Percentiles rank a stretch among this genome's conserved stretches.
These are phyloP conservation scores for Iberis pinnata DNA, from an alignment of 345 rosid genomes.

Conservation along the genomic window DNA sequence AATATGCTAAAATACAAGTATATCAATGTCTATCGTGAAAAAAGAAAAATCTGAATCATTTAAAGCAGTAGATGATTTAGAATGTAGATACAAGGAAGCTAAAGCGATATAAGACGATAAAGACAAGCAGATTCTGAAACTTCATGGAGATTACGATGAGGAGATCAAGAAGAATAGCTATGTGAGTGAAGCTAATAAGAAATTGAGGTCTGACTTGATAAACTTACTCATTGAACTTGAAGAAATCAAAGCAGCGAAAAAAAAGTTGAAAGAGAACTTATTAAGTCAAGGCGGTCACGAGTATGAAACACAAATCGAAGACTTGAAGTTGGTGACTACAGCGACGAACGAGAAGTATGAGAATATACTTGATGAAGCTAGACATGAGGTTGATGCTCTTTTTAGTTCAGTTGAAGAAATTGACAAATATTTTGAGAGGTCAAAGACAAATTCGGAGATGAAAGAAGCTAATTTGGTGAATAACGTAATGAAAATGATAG, in stretches of 20 bases:
- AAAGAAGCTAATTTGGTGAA: slow-evolving; percentile 55
- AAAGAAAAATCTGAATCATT: slow-evolving; percentile 40
- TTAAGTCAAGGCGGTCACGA: slow-evolving; percentile 63
- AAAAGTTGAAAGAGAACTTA: slow-evolving; percentile 70
- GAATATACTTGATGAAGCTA: slow-evolving; percentile 63
- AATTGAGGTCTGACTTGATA: slow-evolving; percentile 41
- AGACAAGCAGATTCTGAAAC: slow-evolving; percentile 42
- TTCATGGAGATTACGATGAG: slow-evolving; percentile 47
- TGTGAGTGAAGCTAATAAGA: slow-evolving; percentile 36
- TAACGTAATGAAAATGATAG: slow-evolving; percentile 55
- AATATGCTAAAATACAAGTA: too few species aligned
- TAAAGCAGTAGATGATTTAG: slow-evolving; percentile 44
- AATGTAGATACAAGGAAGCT: slow-evolving; percentile 50
- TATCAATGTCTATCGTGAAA: slow-evolving; percentile 30
- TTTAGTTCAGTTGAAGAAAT: slow-evolving; percentile 42
- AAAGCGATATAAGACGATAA: slow-evolving; percentile 41
- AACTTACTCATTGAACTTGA: slow-evolving; percentile 39
- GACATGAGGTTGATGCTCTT: slow-evolving; percentile 60
- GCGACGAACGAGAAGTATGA: slow-evolving; percentile 78
- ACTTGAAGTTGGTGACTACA: slow-evolving; percentile 66
- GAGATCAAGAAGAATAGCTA: slow-evolving; percentile 39
- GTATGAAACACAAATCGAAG: slow-evolving; percentile 67
- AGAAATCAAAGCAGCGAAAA: slow-evolving; percentile 43
- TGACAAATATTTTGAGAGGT: slow-evolving; percentile 45
- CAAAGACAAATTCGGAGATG: slow-evolving; percentile 72